Evolutionary conservation across 2,329 filamentous ascomycete genomes (phyloP).

Genomic region (Cyclaneusma minus): DNA sequence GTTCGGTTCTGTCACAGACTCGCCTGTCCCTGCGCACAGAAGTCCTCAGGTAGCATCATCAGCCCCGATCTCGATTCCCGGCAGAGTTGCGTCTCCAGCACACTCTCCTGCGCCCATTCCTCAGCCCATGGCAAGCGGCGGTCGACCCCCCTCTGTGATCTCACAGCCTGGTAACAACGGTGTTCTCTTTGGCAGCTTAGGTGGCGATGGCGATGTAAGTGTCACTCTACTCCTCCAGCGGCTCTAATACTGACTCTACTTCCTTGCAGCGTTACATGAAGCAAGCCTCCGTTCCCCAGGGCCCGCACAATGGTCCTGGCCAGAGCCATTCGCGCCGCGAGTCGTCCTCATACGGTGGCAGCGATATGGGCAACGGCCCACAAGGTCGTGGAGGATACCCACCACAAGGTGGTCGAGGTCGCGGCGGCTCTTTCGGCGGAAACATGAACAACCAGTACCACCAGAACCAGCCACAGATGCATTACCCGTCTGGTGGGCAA

Average conservation of each 20-base stretch:
- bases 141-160: slow-evolving; percentile 62
- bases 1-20: slow-evolving; percentile 64
- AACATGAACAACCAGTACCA: slow-evolving; percentile 30
- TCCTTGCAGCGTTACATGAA: slow-evolving; percentile 48
- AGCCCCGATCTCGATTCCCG: slow-evolving; percentile 46
- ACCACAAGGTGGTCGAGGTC: slow-evolving; percentile 35
- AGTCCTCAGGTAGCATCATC: slow-evolving; percentile 40
- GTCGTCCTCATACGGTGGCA: slow-evolving; percentile 71
- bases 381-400: slow-evolving; percentile 32
- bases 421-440: slow-evolving; percentile 38
- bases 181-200: slow-evolving; percentile 70
- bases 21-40: slow-evolving; percentile 50
- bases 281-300: slow-evolving; percentile 46
- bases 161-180: slow-evolving; percentile 51
- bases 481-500: slow-evolving; percentile 29
- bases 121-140: slow-evolving; percentile 67
- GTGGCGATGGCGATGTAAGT: slow-evolving; percentile 67
- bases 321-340: slow-evolving; percentile 68
- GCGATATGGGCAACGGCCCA: slow-evolving; percentile 47
- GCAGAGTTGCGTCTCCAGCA: slow-evolving; percentile 64
- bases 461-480: slow-evolving; percentile 32
- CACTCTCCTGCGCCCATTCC: slow-evolving; percentile 89
- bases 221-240: slow-evolving; percentile 5
- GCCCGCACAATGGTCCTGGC: slow-evolving; percentile 41
- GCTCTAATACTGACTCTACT: slow-evolving; percentile 5